Evolutionary conservation across 345 rosid species (phyloP).

Genomic region (Melaleuca quinquenervia): DNA sequence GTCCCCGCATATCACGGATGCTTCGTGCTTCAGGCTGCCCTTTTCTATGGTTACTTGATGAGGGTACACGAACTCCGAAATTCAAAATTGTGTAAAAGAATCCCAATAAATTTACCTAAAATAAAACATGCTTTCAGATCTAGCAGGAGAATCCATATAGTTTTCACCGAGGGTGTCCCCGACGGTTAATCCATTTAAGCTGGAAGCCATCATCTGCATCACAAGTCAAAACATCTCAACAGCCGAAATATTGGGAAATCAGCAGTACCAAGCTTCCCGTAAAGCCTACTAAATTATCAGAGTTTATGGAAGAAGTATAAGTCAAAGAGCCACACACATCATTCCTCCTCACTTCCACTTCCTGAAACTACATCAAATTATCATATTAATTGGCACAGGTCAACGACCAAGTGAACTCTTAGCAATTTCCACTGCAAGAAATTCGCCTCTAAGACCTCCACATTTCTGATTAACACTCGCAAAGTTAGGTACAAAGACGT

Average conservation of each 20-base stretch:
- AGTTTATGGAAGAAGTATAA: not conserved
- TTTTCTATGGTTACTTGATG: not conserved
- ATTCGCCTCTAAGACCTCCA: not conserved
- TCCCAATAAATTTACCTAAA: slow-evolving; percentile 8
- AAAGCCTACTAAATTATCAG: not conserved
- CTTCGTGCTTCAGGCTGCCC: not conserved
- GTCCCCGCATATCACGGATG: not conserved
- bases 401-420: not conserved
- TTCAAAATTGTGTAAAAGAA: not conserved
- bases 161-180: slow-evolving; percentile 78
- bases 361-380: not conserved
- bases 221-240: not conserved
- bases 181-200: slow-evolving; percentile 86
- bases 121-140: slow-evolving; percentile 45
- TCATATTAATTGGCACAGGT: not conserved
- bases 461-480: not conserved
- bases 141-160: slow-evolving; percentile 78
- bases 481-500: not conserved
- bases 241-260: not conserved
- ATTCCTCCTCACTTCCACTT: not conserved
- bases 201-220: slow-evolving; percentile 88
- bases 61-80: not conserved
- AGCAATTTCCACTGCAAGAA: not conserved
- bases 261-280: not conserved
- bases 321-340: not conserved